Evolutionary conservation across 2,329 filamentous ascomycete species (phyloP).

Genomic region (Aspergillus pseudoviridinutans): DNA sequence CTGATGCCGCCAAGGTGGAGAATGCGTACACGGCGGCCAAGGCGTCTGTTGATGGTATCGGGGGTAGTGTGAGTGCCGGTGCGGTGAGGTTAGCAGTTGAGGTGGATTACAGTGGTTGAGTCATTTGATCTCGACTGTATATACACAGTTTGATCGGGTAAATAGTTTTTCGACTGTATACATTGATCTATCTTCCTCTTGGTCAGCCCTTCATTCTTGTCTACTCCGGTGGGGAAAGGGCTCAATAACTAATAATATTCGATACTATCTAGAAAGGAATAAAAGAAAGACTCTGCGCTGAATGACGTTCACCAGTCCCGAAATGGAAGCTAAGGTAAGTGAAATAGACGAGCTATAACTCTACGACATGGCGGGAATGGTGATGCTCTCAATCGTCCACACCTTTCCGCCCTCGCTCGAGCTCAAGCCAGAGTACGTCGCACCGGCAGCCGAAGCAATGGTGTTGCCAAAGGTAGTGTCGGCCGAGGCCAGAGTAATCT

Average conservation of each 20-base stretch:
- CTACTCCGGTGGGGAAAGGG: not conserved
- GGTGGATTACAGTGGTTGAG: conserved; percentile 24
- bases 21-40: conserved; percentile 26
- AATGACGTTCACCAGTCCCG: not conserved
- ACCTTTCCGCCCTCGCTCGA: conserved; percentile 34
- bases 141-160: not conserved
- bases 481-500: conserved; percentile 34
- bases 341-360: not conserved
- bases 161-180: conserved; percentile 1
- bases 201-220: not conserved
- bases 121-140: conserved; percentile 1
- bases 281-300: not conserved
- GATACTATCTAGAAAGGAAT: not conserved
- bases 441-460: conserved; percentile 25
- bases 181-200: not conserved
- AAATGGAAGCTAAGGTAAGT: too few relatives aligned
- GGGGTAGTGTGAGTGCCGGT: conserved; percentile 27
- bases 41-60: conserved; percentile 30
- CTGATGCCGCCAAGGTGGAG: conserved; percentile 17
- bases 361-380: conserved; percentile 31
- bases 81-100: conserved; percentile 26
- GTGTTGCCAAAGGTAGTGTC: conserved; percentile 25
- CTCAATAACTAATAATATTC: not conserved
- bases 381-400: conserved; percentile 36
- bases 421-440: conserved; percentile 31